Evolutionary conservation across 2,329 filamentous ascomycete species (phyloP), one percentile per base, ranked within the genome.

Genomic region (Trichoderma sp.): DNA sequence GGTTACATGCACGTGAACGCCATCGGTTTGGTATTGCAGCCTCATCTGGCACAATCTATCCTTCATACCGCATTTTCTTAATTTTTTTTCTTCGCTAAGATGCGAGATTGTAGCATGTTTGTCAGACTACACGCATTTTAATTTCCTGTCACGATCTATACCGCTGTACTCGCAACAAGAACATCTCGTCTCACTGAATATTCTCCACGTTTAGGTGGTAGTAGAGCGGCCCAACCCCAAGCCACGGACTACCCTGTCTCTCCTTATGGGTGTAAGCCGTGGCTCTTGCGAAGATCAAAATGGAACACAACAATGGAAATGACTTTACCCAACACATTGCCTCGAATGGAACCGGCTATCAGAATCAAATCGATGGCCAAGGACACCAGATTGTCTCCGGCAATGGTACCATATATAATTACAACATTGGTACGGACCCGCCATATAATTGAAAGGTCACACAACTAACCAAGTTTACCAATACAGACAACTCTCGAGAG

Each of bases 231-330:
- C 11, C 33, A 35, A 14, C 3, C 4, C 4, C 4, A 27, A 27
- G 27, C 14, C 38, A 16, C 0, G 3, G 38, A 41, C 1, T 41
- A 16, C 1, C 6, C 0, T n/a, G 8, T 11, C 41, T 0, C 11
- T 24, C 33, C 3, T 29, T 3, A 9, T 2, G 0, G 18, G n/a
- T 4, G 1, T 1, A 12, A 6, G 8, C 45, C 6, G 7, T 24
- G 21, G 33, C 21, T 11, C 14, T 41, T 14, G 6, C 18, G 2
- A 27, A 21, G 7, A 5, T 6, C 21, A 65, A 45, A 18, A 65
- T 41, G 62, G 62, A 24, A 27, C 7, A 4, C 1, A 7, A 3
- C 11, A 65, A 24, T 6, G 12, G 5, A 2, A 29, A 5, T 21
- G 6, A 9, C 21, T 18, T 41, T 27, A 3, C 12, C 29, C 63